These are phyloP conservation scores for Metschnikowia gruessii DNA, from an alignment of 805 yeast species.

Conservation along the genomic window DNA sequence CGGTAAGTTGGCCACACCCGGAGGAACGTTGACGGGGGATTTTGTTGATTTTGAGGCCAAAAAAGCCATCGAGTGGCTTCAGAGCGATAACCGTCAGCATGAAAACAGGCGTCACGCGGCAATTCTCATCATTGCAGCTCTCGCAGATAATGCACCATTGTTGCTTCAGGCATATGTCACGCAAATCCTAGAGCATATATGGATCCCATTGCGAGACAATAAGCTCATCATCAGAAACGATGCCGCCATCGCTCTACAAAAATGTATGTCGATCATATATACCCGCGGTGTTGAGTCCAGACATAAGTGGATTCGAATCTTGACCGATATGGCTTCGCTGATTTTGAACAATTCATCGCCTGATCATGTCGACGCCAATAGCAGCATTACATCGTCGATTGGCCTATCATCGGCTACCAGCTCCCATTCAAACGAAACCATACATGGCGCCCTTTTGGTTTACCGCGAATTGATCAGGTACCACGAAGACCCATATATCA, in stretches of 20 bases:
- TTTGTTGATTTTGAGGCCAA: conserved; percentile 91
- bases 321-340: conserved; percentile 64
- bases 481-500: conserved; percentile 69
- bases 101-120: conserved; percentile 91
- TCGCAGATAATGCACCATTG: conserved; percentile 86
- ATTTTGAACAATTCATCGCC: conserved; percentile 41
- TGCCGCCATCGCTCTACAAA: conserved; percentile 76
- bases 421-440: conserved; percentile 50
- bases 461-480: conserved; percentile 70
- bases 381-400: conserved; percentile 8
- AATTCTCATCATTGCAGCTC: conserved; percentile 71
- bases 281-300: conserved; percentile 71
- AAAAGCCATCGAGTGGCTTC: conserved; percentile 86
- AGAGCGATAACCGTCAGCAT: conserved; percentile 68
- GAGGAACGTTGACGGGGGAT: conserved; percentile 85
- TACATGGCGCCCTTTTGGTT: conserved; percentile 86
- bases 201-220: conserved; percentile 83
- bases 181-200: conserved; percentile 74
- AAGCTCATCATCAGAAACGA: conserved; percentile 74
- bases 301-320: conserved; percentile 68
- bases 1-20: conserved; percentile 86
- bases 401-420: conserved; percentile 13
- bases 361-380: conserved; percentile 12
- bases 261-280: conserved; percentile 74
- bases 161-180: conserved; percentile 73